These are phyloP conservation scores for Aeschynomene evenia DNA, from an alignment of 306 rosid species.

Conservation along the genomic window DNA sequence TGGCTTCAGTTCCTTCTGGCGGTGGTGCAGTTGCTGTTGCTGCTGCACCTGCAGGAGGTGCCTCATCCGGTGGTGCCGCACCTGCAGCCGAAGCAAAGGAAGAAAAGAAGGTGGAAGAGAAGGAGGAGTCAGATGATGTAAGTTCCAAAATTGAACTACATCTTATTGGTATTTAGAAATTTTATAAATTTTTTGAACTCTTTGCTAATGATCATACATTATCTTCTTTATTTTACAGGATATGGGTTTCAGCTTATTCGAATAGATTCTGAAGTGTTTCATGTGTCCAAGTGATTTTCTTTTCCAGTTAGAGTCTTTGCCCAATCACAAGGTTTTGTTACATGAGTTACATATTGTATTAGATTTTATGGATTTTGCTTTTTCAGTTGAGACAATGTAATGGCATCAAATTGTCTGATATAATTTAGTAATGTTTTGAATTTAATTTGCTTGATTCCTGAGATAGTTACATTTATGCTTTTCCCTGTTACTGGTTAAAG, in stretches of 20 bases:
- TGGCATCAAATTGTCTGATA: slow-evolving; percentile 24
- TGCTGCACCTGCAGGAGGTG: slow-evolving; percentile 45
- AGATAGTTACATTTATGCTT: neutral
- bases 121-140: slow-evolving; percentile 78
- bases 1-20: slow-evolving; percentile 59
- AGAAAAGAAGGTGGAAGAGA: slow-evolving; percentile 77
- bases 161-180: neutral
- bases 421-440: slow-evolving; percentile 16
- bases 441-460: neutral
- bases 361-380: slow-evolving; percentile 31
- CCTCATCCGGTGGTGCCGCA: slow-evolving; percentile 43
- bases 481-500: neutral
- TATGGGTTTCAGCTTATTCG: slow-evolving; percentile 76
- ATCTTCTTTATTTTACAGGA: slow-evolving; percentile 47
- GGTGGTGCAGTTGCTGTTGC: slow-evolving; percentile 63
- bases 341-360: slow-evolving; percentile 33
- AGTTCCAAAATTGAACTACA: slow-evolving; percentile 10
- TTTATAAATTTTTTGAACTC: neutral
- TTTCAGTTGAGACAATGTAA: slow-evolving; percentile 33
- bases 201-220: neutral
- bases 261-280: slow-evolving; percentile 24
- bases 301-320: slow-evolving; percentile 28
- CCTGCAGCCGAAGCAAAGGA: slow-evolving; percentile 66
- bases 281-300: slow-evolving; percentile 13
- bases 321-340: slow-evolving; percentile 32